Percentiles rank a stretch among this genome's conserved stretches.
These are phyloP conservation scores for Plantago ovata DNA, from an alignment of 257 asterid genomes.

Conservation along the genomic window DNA sequence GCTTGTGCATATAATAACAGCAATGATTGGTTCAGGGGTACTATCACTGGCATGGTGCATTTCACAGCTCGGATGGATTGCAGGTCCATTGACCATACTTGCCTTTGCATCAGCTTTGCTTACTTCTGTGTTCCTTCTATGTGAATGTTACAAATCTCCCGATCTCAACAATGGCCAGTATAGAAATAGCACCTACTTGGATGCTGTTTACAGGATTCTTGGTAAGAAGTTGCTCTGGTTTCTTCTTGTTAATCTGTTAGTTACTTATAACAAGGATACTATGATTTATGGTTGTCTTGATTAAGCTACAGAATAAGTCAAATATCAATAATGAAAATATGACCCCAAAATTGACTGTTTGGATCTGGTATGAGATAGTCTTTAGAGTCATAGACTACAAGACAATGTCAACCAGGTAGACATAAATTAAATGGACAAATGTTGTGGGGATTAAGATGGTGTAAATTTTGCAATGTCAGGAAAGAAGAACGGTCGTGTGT, in stretches of 20 bases:
- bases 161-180: slow-evolving; percentile 22
- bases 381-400: no score
- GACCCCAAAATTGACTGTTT: no score
- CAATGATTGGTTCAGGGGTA: slow-evolving; percentile 83
- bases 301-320: no score
- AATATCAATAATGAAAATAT: no score
- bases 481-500: slow-evolving; percentile 24
- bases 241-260: background rate
- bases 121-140: slow-evolving; percentile 46
- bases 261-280: no score
- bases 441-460: background rate
- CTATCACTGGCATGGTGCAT: slow-evolving; percentile 74
- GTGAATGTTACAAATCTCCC: slow-evolving; percentile 50
- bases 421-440: background rate
- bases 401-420: no score
- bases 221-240: slow-evolving; percentile 19
- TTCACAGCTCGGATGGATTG: slow-evolving; percentile 80
- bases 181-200: slow-evolving; percentile 50
- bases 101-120: slow-evolving; percentile 55
- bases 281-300: no score
- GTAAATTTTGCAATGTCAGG: slow-evolving; percentile 26
- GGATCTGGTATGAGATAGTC: no score
- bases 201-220: slow-evolving; percentile 50
- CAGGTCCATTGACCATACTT: slow-evolving; percentile 57
- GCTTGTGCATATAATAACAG: slow-evolving; percentile 69